Conservation (phyloP, 2,329 filamentous ascomycete species). For the Ascochyta rabiei region DNA sequence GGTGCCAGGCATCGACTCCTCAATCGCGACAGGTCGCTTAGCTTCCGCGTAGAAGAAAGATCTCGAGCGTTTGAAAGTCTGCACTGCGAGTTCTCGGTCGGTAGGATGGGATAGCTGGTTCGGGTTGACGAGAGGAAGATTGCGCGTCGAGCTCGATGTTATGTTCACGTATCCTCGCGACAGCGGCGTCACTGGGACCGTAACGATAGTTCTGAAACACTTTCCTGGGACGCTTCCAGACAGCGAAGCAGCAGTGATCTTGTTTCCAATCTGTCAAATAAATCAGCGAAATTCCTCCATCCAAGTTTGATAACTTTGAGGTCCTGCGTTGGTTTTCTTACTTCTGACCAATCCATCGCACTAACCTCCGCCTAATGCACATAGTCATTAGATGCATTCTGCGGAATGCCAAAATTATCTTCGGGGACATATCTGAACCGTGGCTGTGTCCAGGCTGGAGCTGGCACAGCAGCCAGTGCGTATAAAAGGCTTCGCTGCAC, state of each 20-base stretch:
- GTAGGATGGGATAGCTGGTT: neutral
- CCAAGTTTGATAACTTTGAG: neutral
- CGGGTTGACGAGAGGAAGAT: neutral
- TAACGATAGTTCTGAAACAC: neutral
- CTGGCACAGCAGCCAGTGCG: neutral
- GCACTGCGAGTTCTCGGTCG: neutral
- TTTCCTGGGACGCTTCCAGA: neutral
- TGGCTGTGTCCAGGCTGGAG: neutral
- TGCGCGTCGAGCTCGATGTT: slow-evolving; percentile 23
- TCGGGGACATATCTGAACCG: neutral
- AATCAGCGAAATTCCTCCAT: neutral
- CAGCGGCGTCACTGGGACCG: neutral
- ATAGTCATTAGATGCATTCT: neutral
- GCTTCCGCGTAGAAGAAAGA: neutral
- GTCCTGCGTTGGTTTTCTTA: neutral
- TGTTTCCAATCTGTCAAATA: neutral
- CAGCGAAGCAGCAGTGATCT: neutral
- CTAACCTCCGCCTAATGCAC: neutral
- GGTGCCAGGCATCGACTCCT: neutral
- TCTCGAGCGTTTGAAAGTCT: neutral
- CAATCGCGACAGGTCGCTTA: neutral
- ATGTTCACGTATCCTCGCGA: neutral
- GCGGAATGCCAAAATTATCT: neutral
- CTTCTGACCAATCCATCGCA: neutral
- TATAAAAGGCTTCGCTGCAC: neutral